Conservation (phyloP, 176 grass and related monocot species). For the Elymus sibiricus region DNA sequence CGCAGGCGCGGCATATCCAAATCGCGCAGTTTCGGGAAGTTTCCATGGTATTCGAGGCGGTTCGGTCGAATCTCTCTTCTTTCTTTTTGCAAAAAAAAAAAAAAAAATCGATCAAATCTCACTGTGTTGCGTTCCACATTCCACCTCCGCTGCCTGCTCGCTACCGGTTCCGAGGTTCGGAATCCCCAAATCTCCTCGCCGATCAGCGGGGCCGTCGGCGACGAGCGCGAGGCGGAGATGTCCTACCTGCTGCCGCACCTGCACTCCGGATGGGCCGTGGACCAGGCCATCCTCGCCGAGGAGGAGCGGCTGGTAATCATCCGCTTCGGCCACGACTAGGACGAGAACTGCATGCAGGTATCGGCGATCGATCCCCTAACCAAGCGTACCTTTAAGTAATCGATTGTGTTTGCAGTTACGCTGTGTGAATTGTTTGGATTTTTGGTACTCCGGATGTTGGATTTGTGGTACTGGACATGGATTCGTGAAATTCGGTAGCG, state of each 20-base stretch:
- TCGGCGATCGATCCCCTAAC: background rate
- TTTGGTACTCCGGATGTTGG: no score
- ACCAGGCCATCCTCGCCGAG: constrained; percentile 92
- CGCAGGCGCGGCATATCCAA: background rate
- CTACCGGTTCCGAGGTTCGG: background rate
- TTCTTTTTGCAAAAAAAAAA: no score
- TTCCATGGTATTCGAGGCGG: background rate
- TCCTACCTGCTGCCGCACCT: constrained; percentile 93
- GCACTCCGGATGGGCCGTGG: constrained; percentile 93
- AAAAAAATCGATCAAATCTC: background rate
- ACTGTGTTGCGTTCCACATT: background rate
- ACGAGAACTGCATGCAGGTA: constrained; percentile 96
- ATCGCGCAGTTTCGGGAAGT: background rate
- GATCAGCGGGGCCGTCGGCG: background rate
- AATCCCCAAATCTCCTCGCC: background rate
- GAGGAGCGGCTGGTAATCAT: constrained; percentile 96
- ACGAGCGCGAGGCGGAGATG: constrained; percentile 40
- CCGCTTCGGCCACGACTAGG: constrained; percentile 96
- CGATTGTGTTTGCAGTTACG: background rate
- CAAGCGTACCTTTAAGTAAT: background rate
- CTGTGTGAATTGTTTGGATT: background rate
- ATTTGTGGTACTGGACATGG: no score
- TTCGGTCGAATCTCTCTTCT: background rate
- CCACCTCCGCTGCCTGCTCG: background rate
- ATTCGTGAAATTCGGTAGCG: background rate